These are phyloP conservation scores for Epicoccum sorghinum DNA, from an alignment of 2,329 filamentous ascomycete species.

Conservation along the genomic window DNA sequence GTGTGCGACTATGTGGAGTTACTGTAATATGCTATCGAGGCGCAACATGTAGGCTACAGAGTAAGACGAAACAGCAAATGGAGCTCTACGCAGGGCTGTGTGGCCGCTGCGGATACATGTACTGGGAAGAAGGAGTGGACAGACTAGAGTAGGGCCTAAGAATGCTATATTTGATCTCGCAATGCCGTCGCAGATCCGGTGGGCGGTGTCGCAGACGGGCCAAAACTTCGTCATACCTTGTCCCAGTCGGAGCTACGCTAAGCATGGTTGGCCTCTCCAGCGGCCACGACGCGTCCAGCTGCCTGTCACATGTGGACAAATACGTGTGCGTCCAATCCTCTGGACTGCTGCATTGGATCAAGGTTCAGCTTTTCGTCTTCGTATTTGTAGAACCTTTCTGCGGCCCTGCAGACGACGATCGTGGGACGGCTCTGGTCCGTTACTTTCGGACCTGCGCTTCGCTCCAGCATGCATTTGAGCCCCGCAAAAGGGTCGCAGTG, in stretches of 20 bases:
- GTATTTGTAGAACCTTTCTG: conserved; percentile 5
- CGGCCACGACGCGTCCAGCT: conserved; percentile 27
- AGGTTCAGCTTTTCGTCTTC: conserved; percentile 6
- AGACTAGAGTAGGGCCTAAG: conserved; percentile 25
- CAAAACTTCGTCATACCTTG: conserved; percentile 18
- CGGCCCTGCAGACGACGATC: conserved; percentile 6
- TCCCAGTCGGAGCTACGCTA: conserved; percentile 13
- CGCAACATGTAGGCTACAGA: conserved; percentile 20
- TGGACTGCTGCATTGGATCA: conserved; percentile 9
- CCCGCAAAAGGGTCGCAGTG: conserved; percentile 11
- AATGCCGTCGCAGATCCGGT: conserved; percentile 31
- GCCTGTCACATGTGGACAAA: conserved; percentile 3
- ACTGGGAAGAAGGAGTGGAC: conserved; percentile 15
- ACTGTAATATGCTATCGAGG: conserved; percentile 7
- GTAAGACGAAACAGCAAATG: conserved; percentile 27
- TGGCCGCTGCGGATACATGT: conserved; percentile 18
- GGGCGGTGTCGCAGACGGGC: conserved; percentile 24
- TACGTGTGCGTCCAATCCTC: not conserved
- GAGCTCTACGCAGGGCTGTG: conserved; percentile 26
- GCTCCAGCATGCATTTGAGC: conserved; percentile 12
- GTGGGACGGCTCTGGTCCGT: conserved; percentile 4
- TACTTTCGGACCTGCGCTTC: conserved; percentile 16
- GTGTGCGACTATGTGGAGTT: conserved; percentile 3
- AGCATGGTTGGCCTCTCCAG: conserved; percentile 7
- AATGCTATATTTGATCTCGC: conserved; percentile 32